These are phyloP conservation scores for Suillus discolor DNA, from an alignment of 768 basidiomycete genomes.

Conservation along the genomic window DNA sequence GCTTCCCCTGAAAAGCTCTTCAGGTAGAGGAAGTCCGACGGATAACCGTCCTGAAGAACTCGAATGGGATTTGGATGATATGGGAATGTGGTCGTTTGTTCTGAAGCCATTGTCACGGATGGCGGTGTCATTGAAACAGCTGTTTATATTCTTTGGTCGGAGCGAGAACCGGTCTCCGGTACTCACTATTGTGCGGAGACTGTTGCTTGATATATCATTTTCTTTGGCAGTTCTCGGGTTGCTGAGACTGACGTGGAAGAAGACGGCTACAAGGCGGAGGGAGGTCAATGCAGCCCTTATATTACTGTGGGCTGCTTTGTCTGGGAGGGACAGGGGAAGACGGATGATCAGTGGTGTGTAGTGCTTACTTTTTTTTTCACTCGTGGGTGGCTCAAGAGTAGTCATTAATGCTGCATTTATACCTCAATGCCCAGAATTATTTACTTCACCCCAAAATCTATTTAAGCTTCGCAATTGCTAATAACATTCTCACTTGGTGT, in stretches of 20 bases:
- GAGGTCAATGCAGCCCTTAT: slow-evolving; percentile 69
- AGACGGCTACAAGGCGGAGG: slow-evolving; percentile 65
- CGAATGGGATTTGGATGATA: slow-evolving; percentile 75
- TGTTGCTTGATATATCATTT: slow-evolving; percentile 81
- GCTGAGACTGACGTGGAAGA: slow-evolving; percentile 62
- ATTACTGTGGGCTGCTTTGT: slow-evolving; percentile 70
- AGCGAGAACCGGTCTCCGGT: slow-evolving; percentile 66
- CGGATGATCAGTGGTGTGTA: slow-evolving; percentile 52
- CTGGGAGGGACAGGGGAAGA: slow-evolving; percentile 52
- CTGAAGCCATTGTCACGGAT: slow-evolving; percentile 64
- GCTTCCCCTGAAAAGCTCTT: slow-evolving; percentile 40
- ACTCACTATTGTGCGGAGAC: slow-evolving; percentile 66
- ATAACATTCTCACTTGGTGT: neutral
- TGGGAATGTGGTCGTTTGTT: slow-evolving; percentile 82
- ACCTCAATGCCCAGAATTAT: slow-evolving; percentile 9
- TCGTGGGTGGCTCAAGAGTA: slow-evolving; percentile 3
- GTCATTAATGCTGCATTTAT: slow-evolving; percentile 14
- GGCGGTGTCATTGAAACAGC: slow-evolving; percentile 47
- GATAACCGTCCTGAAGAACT: slow-evolving; percentile 31
- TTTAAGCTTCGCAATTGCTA: neutral
- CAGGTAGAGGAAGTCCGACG: slow-evolving; percentile 47
- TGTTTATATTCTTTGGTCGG: slow-evolving; percentile 60
- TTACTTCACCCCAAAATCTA: neutral
- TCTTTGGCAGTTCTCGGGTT: slow-evolving; percentile 63
- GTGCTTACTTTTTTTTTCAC: slow-evolving; percentile 13